Evolutionary conservation across 2,329 filamentous ascomycete genomes (phyloP).

Genomic region (Colletotrichum graminicola): DNA sequence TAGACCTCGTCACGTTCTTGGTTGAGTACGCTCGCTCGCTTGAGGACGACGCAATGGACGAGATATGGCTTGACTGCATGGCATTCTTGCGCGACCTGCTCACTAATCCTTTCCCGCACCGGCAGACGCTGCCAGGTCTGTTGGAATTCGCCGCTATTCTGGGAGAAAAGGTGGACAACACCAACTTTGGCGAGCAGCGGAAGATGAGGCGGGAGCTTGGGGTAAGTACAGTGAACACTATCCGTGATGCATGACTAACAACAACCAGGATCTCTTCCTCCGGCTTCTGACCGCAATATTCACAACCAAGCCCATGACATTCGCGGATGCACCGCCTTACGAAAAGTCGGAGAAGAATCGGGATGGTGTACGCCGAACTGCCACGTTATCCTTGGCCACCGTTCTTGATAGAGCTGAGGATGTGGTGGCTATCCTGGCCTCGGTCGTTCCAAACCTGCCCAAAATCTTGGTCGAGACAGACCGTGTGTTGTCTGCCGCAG

Average conservation of each 20-base stretch:
- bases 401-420: constrained; percentile 73
- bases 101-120: constrained; percentile 92
- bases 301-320: constrained; percentile 84
- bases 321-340: constrained; percentile 65
- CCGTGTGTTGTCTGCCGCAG: constrained; percentile 81
- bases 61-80: constrained; percentile 97
- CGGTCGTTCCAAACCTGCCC: constrained; percentile 82
- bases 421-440: constrained; percentile 82
- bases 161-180: constrained; percentile 97
- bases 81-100: constrained; percentile 90
- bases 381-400: constrained; percentile 46
- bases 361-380: constrained; percentile 54
- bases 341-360: constrained; percentile 54
- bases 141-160: constrained; percentile 91
- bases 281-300: constrained; percentile 93
- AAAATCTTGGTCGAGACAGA: constrained; percentile 89
- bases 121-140: constrained; percentile 87
- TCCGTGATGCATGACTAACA: constrained; percentile 46
- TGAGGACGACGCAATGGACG: constrained; percentile 97
- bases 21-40: constrained; percentile 90
- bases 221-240: constrained; percentile 64
- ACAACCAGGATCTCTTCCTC: constrained; percentile 82
- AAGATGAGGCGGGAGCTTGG: constrained; percentile 92
- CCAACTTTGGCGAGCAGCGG: constrained; percentile 93
- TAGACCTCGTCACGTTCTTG: constrained; percentile 87